Conservation (phyloP, 1,284 basidiomycete genomes). For the Naganishia sp. region DNA sequence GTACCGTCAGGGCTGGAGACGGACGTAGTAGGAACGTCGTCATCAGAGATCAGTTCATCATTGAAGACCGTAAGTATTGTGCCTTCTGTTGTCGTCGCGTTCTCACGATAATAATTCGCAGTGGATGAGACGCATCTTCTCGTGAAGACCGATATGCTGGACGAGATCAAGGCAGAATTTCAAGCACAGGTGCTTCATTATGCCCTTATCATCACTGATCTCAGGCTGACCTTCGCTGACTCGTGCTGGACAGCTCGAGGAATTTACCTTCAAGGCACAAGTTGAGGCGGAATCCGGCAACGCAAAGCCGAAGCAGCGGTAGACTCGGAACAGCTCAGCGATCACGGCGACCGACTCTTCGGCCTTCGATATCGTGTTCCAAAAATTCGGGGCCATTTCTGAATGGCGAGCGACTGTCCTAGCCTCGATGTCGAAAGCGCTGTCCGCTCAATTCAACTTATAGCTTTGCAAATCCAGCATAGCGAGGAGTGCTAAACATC, state of each 20-base stretch:
- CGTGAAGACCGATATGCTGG: constrained; percentile 22
- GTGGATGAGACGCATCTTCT: constrained; percentile 25
- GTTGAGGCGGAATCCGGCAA: constrained; percentile 22
- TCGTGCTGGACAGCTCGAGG: constrained; percentile 6
- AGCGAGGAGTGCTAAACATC: too few relatives aligned
- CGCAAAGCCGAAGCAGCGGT: constrained; percentile 21
- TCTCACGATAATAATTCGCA: not conserved
- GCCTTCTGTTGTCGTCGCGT: not conserved
- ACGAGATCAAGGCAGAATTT: constrained; percentile 24
- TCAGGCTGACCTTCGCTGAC: not conserved
- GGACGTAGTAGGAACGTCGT: constrained; percentile 23
- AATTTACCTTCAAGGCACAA: constrained; percentile 23
- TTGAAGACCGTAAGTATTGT: constrained; percentile 11
- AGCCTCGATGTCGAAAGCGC: too few relatives aligned
- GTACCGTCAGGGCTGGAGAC: constrained; percentile 12
- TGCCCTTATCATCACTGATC: not conserved
- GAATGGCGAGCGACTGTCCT: too few relatives aligned
- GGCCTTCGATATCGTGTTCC: too few relatives aligned
- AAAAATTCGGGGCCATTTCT: too few relatives aligned
- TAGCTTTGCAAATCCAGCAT: too few relatives aligned
- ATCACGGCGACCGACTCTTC: too few relatives aligned
- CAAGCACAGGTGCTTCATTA: constrained; percentile 2
- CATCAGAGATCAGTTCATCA: constrained; percentile 24
- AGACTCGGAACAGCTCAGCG: too few relatives aligned
- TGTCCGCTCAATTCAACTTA: too few relatives aligned